Conservation (phyloP, 768 basidiomycete genomes). For the Gymnopilus junonius region DNA sequence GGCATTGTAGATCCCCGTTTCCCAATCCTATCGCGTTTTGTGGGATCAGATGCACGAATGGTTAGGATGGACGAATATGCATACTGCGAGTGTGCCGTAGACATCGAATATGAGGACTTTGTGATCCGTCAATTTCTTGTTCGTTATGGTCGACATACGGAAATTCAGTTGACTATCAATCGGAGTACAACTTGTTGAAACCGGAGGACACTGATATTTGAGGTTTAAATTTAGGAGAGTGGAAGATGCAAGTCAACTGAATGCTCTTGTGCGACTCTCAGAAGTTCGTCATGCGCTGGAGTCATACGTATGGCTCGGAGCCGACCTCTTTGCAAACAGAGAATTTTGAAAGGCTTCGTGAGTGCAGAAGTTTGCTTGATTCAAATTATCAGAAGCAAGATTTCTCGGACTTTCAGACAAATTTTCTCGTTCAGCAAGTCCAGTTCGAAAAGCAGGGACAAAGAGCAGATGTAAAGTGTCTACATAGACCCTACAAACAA, state of each 20-base stretch:
- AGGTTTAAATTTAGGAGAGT: background rate
- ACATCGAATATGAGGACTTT: conserved; percentile 74
- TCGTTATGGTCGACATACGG: background rate
- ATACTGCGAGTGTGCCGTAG: conserved; percentile 72
- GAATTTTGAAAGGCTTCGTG: too few relatives aligned
- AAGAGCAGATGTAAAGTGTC: too few relatives aligned
- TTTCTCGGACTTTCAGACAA: too few relatives aligned
- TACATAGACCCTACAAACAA: too few relatives aligned
- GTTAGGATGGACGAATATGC: conserved; percentile 10
- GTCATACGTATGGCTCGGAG: background rate
- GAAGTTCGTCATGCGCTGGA: background rate
- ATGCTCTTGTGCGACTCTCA: background rate
- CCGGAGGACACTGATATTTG: too few relatives aligned
- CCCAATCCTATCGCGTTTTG: conserved; percentile 61
- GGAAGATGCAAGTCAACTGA: background rate
- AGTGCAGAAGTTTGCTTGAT: too few relatives aligned
- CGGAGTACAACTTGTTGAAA: background rate
- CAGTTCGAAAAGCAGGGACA: too few relatives aligned
- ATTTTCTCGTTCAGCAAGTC: too few relatives aligned
- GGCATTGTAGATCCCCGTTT: conserved; percentile 61
- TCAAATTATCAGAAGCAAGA: too few relatives aligned
- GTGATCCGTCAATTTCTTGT: conserved; percentile 43
- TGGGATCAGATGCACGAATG: background rate
- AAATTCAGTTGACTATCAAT: background rate
- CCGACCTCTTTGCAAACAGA: too few relatives aligned